phyloP scores from a whole-genome alignment of 345 rosid genomes.

The Acer negundo region DNA sequence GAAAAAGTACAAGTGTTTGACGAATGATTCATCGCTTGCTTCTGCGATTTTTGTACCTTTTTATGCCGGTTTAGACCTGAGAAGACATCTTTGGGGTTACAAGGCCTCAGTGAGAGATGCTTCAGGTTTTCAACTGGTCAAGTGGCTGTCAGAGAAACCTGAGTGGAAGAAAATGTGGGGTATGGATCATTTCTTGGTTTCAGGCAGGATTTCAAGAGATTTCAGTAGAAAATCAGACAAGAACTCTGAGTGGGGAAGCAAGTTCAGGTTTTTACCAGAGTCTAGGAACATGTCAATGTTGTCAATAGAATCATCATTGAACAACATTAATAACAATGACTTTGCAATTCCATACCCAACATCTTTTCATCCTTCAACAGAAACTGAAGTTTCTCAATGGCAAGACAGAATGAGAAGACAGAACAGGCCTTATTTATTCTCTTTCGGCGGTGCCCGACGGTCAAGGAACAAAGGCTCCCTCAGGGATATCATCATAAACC shows the following conservation, averaged over 20 bases:
- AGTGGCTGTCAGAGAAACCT: constrained; percentile 37
- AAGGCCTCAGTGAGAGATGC: constrained; percentile 38
- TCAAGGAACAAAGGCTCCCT: constrained; percentile 19
- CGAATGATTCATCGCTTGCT: constrained; percentile 42
- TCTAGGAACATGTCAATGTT: constrained; percentile 45
- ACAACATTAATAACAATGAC: constrained; percentile 23
- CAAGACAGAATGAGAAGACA: constrained; percentile 33
- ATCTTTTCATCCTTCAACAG: constrained; percentile 43
- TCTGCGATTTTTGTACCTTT: constrained; percentile 48
- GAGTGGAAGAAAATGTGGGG: constrained; percentile 47
- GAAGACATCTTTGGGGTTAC: constrained; percentile 47
- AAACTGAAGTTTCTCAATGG: constrained; percentile 35
- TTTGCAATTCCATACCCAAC: constrained; percentile 52
- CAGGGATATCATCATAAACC: constrained; percentile 17
- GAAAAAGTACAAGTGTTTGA: constrained; percentile 43
- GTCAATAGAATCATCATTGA: constrained; percentile 37
- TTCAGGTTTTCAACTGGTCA: constrained; percentile 28
- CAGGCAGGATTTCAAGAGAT: constrained; percentile 45
- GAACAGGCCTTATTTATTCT: constrained; percentile 34
- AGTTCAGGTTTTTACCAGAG: constrained; percentile 37
- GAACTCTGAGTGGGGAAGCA: constrained; percentile 47
- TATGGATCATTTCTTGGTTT: constrained; percentile 45
- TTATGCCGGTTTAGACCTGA: constrained; percentile 47
- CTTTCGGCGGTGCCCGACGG: constrained; percentile 46
- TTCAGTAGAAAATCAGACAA: constrained; percentile 29